Evolutionary conservation across 2,329 filamentous ascomycete species (phyloP).

Genomic region (Colletotrichum euphorbiae): DNA sequence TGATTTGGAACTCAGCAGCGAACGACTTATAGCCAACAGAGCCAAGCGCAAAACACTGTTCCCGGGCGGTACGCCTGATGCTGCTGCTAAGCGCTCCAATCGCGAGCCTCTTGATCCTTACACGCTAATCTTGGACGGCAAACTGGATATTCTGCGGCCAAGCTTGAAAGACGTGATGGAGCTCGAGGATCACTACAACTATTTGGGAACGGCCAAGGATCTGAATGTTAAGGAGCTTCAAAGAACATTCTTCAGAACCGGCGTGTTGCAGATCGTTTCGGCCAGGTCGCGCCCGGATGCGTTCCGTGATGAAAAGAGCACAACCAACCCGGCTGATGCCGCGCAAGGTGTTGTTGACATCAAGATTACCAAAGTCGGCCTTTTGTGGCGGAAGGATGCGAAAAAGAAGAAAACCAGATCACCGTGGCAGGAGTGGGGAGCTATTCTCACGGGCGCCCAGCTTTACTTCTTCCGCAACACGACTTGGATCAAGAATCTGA

Average conservation of each 20-base stretch:
- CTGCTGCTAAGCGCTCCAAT: constrained; percentile 67
- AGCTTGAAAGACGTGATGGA: constrained; percentile 92
- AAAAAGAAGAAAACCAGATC: constrained; percentile 96
- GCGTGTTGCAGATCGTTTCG: constrained; percentile 93
- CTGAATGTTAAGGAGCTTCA: constrained; percentile 86
- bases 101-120: constrained; percentile 96
- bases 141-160: constrained; percentile 84
- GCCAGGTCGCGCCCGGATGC: constrained; percentile 93
- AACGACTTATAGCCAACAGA: constrained; percentile 78
- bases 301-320: constrained; percentile 89
- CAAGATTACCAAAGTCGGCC: constrained; percentile 94
- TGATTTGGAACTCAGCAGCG: constrained; percentile 82
- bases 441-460: constrained; percentile 94
- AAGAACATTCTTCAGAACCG: constrained; percentile 90
- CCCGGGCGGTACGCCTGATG: constrained; percentile 72
- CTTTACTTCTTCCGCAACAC: constrained; percentile 97
- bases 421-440: constrained; percentile 99
- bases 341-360: constrained; percentile 96
- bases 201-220: constrained; percentile 79
- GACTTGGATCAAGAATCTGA: constrained; percentile 89
- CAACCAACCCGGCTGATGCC: constrained; percentile 85
- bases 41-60: constrained; percentile 78
- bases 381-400: constrained; percentile 92
- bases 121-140: constrained; percentile 90
- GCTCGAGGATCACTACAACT: constrained; percentile 91